Evolutionary conservation across 2,329 filamentous ascomycete genomes (phyloP).

Genomic region (Geosmithia flava): DNA sequence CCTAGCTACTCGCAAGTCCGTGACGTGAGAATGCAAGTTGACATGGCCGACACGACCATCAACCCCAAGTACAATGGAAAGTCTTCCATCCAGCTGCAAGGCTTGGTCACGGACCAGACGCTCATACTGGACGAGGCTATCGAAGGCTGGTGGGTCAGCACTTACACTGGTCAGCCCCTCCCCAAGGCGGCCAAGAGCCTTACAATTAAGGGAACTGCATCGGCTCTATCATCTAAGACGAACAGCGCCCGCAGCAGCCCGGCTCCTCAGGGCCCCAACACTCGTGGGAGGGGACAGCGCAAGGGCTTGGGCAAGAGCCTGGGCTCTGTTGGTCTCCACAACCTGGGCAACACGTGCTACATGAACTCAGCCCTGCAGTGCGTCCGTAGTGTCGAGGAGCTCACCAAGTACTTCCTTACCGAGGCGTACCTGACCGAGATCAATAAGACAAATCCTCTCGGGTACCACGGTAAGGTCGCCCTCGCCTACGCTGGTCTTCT

Average conservation of each 20-base stretch:
- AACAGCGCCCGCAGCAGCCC: slow-evolving; percentile 59
- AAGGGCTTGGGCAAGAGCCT: slow-evolving; percentile 57
- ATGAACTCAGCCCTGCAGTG: slow-evolving; percentile 98
- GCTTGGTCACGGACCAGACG: slow-evolving; percentile 59
- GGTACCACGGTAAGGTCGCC: slow-evolving; percentile 79
- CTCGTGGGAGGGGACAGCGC: slow-evolving; percentile 58
- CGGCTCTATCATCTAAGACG: slow-evolving; percentile 14
- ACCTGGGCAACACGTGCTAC: slow-evolving; percentile 95
- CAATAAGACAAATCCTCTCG: slow-evolving; percentile 75
- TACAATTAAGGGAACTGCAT: slow-evolving; percentile 11
- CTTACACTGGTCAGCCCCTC: slow-evolving; percentile 19
- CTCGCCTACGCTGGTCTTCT: slow-evolving; percentile 68
- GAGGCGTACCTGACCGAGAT: slow-evolving; percentile 67
- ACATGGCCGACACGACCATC: slow-evolving; percentile 49
- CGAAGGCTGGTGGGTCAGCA: slow-evolving; percentile 46
- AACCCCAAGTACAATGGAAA: slow-evolving; percentile 70
- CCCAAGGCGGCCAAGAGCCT: slow-evolving; percentile 7
- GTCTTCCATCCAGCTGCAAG: slow-evolving; percentile 50
- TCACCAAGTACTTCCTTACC: slow-evolving; percentile 81
- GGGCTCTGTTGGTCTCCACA: slow-evolving; percentile 74
- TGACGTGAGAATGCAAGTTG: slow-evolving; percentile 10
- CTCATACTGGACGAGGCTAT: slow-evolving; percentile 77
- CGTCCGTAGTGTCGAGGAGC: slow-evolving; percentile 81
- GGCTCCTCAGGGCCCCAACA: slow-evolving; percentile 45
- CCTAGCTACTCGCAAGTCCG: slow-evolving; percentile 37